Base-by-base conservation (phyloP, 495 filamentous ascomycete species). In the Podospora tetraspora region DNA sequence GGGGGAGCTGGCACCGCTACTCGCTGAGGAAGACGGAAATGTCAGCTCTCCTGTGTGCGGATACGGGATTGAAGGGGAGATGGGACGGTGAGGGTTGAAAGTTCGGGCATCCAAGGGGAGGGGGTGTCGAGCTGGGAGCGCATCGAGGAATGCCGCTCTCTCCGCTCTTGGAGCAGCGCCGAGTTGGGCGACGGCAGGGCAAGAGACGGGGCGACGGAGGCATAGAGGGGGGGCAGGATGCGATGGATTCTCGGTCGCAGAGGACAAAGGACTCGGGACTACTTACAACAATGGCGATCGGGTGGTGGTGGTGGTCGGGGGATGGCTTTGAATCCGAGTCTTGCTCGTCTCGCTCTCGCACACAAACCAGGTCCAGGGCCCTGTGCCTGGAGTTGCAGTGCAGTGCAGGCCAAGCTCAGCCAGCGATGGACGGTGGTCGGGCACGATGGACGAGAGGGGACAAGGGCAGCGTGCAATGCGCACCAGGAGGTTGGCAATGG, bases 271-370 rank as follows among this genome's bases (percentile, higher is more conserved):
- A 70, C 70, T 70, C 69, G 72, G 70, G 70, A 78, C 62, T 66
- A 78, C 81, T 79, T 76, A 83, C 81, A 70, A 72, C 60, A 71
- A 72, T 61, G 70, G 63, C 70, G 62, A 67, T 71, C 67, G 69
- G 77, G 76, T 70, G 75, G 76, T 73, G 77, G 68, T 79, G 79
- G 68, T 37, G 73, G 68, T 52, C 63, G 37, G 32, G 60, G 60
- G 61, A 69, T 57, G 69, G 67, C 57, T 75, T 73, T 68, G 69
- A 71, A 52, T 52, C 43, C 43, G 43, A 52, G 43, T 52, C 43
- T 52, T 43, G 71, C 66, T 73, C 61, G 69, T 67, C 68, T 64
- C 59, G 63, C 60, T 64, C 57, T 67, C 59, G 73, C 74, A 70
- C 69, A 70, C 67, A 73, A 69, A 65, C 59, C 61, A 62, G 57